Evolutionary conservation across 225 moss, liverwort and hornwort genomes (phyloP), one percentile per base, ranked within the genome.

Genomic region (Pleurozium schreberi): DNA sequence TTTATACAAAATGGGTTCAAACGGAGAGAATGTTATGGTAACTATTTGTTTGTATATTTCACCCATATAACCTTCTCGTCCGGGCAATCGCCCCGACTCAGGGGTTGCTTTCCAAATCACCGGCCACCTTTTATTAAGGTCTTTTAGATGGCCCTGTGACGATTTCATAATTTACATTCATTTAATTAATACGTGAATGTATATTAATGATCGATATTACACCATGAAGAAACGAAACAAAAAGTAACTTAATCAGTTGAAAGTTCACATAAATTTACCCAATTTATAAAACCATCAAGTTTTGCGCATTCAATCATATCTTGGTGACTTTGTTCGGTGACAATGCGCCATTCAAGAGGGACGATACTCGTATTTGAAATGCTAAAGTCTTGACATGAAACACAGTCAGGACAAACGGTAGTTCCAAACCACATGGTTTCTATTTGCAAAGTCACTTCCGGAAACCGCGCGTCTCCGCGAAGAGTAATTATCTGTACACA

Each of bases 41-140:
- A 94, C 85, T 38, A 94, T 89, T 83, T 94, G 92, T 30, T 81
- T 94, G 7, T 88, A 53, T 10, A 81, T 40, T 73, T 90, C 83
- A 27, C 84, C 88, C 87, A 91, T 91, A 34, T 63, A 90, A 55
- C 93, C 94, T 89, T 93, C 87, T 91, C 90, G 80, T 49, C 93
- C 93, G 18, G 43, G 88, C 75, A 94, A 88, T 40, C 0, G 83
- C 8, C 94, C 93, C 6, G 80, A 92, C 64, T 94, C 93, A 0
- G 93, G 94, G 23, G 83, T 94, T 52, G 93, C 93, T 80, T 92
- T 93, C 93, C 94, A 94, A 87, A 94, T 94, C 3, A 92, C 55
- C 3, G 92, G 94, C 94, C 94, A 94, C 15, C 3, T 59, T 90
- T 94, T 93, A 55, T 87, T 94, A 2, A 94, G 85, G 71, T 91